Evolutionary conservation across 2,329 filamentous ascomycete genomes (phyloP).

Genomic region (Anisogramma anomala): DNA sequence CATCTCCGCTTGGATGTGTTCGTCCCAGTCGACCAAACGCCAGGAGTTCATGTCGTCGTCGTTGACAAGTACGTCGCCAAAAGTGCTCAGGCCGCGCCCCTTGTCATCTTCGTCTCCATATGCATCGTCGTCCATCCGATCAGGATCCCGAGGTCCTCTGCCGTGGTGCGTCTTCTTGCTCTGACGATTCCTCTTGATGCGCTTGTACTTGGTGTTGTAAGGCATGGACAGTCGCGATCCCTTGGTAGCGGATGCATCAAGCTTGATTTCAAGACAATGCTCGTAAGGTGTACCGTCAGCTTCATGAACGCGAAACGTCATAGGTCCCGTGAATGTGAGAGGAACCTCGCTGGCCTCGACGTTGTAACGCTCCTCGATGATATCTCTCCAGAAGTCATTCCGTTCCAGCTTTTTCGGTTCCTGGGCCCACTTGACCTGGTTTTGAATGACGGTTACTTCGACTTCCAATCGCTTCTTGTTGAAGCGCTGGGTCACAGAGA

Average conservation of each 20-base stretch:
- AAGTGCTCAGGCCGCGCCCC: slow-evolving; percentile 58
- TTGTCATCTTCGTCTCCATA: slow-evolving; percentile 58
- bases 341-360: slow-evolving; percentile 60
- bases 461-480: slow-evolving; percentile 97
- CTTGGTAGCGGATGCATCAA: slow-evolving; percentile 56
- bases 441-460: slow-evolving; percentile 78
- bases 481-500: slow-evolving; percentile 77
- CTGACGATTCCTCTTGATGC: slow-evolving; percentile 70
- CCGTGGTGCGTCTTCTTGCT: slow-evolving; percentile 57
- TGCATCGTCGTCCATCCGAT: slow-evolving; percentile 43
- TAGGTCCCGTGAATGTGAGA: slow-evolving; percentile 82
- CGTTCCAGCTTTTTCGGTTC: slow-evolving; percentile 50
- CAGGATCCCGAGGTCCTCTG: slow-evolving; percentile 38
- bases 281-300: slow-evolving; percentile 97
- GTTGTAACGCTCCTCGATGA: slow-evolving; percentile 64
- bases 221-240: slow-evolving; percentile 78
- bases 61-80: slow-evolving; percentile 80
- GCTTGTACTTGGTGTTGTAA: slow-evolving; percentile 98
- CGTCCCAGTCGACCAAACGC: slow-evolving; percentile 79
- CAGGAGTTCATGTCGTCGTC: slow-evolving; percentile 74
- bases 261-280: slow-evolving; percentile 91
- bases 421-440: slow-evolving; percentile 45
- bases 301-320: slow-evolving; percentile 97
- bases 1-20: slow-evolving; percentile 82
- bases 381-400: slow-evolving; percentile 68